Base-by-base conservation (phyloP, 768 basidiomycete species). In the Hebeloma cylindrosporum region DNA sequence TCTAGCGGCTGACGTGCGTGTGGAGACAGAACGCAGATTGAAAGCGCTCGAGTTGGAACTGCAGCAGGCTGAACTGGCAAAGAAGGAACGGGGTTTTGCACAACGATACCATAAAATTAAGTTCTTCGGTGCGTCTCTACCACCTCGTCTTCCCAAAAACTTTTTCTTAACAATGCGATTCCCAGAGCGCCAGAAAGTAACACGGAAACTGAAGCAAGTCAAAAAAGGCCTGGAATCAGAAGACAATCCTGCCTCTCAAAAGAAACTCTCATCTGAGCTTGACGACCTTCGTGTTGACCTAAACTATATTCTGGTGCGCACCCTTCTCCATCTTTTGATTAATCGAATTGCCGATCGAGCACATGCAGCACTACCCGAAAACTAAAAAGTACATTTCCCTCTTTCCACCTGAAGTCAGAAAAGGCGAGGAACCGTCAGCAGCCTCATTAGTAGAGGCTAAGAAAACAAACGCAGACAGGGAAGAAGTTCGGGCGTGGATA, bases 321-420 rank as follows among this genome's bases (percentile, higher is more conserved):
- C 10, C 20, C 2, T 27, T 41, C 10, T 22, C 29, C 27, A 13
- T 25, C 18, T 27, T 16, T 18, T 35, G 18, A 20, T 23, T 20
- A 14, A n/a, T n/a, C 40, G 4, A 30, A 37, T 38, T 6, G 25
- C 44, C 46, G 30, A 22, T 18, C 25, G n/a, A 7, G 3, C 41
- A 18, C 11, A 48, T 44, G 2, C 36, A 92, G 89, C 80, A 91
- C 62, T 93, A 86, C 62, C 90, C 90, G 4, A 92, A 88, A 63
- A 71, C 77, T 8, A 79, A 83, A 59, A 94, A 91, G 70, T 96
- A 97, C 61, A 80, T 96, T 22, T 89, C 93, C 1, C 74, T 97
- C 20, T 94, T 93, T 62, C 91, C 93, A 4, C 79, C 85, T 0
- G 81, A 82, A 57, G 65, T 72, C 6, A 73, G 80, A 35, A 63